A percentile compares a stretch with the other conserved stretches of the same genome.
phyloP scores from a whole-genome alignment of 1,139 yeast species.

The Pneumocystis carinii region DNA sequence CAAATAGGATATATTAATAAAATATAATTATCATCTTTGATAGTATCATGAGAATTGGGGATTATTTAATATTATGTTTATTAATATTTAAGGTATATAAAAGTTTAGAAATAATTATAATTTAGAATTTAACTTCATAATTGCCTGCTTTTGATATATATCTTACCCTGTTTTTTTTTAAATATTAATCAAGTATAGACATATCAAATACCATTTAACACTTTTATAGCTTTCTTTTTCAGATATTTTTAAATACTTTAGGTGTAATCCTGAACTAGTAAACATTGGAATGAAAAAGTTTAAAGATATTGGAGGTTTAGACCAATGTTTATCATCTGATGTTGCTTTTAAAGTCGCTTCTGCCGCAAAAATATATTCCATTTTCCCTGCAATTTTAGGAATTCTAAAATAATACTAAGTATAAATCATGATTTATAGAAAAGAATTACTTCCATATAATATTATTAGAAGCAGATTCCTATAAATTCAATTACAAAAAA shows the following conservation, averaged over 20 bases:
- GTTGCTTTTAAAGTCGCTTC: conserved; percentile 32
- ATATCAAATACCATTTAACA: conserved; percentile 73
- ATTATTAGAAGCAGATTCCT: conserved; percentile 45
- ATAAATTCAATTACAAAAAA: not conserved
- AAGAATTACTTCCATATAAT: conserved; percentile 40
- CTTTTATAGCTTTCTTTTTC: conserved; percentile 56
- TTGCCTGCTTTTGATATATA: conserved; percentile 63
- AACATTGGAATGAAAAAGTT: conserved; percentile 61
- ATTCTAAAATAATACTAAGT: conserved; percentile 24
- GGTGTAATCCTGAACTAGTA: conserved; percentile 62
- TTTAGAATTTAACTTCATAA: conserved; percentile 56
- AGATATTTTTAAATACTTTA: conserved; percentile 53
- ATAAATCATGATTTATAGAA: not conserved
- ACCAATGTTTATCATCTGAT: conserved; percentile 34
- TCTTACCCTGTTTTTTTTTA: conserved; percentile 72
- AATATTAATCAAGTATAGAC: conserved; percentile 40
- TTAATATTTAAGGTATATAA: not conserved
- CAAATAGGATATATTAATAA: not conserved
- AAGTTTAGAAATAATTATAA: not conserved
- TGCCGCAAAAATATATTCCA: conserved; percentile 43
- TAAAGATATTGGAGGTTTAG: conserved; percentile 63
- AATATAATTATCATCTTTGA: not conserved
- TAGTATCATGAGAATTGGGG: not conserved
- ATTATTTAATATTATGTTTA: not conserved
- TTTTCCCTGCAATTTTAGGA: conserved; percentile 50